These are phyloP conservation scores for Pichia californica DNA, from an alignment of 805 yeast species.

Conservation along the genomic window DNA sequence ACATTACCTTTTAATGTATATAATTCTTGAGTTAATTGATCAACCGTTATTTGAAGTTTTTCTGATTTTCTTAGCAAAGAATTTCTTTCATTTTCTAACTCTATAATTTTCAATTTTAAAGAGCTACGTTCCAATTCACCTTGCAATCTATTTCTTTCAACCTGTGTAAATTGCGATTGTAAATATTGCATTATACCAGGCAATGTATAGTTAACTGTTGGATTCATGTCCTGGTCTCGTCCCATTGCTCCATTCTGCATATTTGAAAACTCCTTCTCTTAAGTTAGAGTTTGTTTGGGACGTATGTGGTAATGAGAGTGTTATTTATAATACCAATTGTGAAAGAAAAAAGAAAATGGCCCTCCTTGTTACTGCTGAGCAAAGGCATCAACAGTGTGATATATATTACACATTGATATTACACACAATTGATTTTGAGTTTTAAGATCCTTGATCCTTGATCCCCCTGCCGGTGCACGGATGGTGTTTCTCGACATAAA, in stretches of 20 bases:
- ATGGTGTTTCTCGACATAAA: too few relatives aligned
- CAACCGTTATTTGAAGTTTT: slow-evolving; percentile 34
- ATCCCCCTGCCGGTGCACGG: too few relatives aligned
- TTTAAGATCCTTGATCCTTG: too few relatives aligned
- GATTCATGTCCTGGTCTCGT: slow-evolving; percentile 1
- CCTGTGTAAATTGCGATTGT: slow-evolving; percentile 50
- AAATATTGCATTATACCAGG: slow-evolving; percentile 57
- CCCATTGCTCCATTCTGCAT: slow-evolving; percentile 1
- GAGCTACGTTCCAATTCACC: slow-evolving; percentile 45
- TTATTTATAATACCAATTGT: too few relatives aligned
- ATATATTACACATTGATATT: too few relatives aligned
- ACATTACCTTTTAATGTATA: background rate
- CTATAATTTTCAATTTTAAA: slow-evolving; percentile 44
- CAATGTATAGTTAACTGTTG: slow-evolving; percentile 32
- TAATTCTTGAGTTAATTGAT: slow-evolving; percentile 28
- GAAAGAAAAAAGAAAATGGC: too few relatives aligned
- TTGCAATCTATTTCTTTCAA: slow-evolving; percentile 39
- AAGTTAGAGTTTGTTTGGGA: background rate
- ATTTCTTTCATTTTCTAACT: slow-evolving; percentile 48
- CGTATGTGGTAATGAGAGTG: too few relatives aligned
- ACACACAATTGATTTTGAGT: too few relatives aligned
- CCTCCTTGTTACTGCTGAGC: too few relatives aligned
- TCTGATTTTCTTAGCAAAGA: slow-evolving; percentile 36
- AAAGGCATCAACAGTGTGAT: too few relatives aligned
- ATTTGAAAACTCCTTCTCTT: background rate